Base-by-base conservation (phyloP, 139 green algal species). In the Edaphochlamys debaryana region DNA sequence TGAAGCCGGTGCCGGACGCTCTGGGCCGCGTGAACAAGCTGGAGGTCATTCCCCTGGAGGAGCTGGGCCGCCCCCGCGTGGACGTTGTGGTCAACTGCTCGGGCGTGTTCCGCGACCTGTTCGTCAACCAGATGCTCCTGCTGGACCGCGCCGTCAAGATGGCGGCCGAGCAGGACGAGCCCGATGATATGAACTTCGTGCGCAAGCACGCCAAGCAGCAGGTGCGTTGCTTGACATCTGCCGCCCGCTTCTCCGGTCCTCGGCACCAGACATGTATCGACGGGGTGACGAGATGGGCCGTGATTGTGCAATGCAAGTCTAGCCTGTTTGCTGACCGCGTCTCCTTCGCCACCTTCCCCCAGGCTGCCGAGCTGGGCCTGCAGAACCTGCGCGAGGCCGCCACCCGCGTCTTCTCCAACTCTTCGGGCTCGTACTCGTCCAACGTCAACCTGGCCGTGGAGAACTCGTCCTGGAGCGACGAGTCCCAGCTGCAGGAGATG, bases 11-110 rank as follows among this genome's bases (percentile, higher is more conserved):
- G 81, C 88, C 97, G 32, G 97, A 99, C 83, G 94, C 96, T 0
- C 94, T 99, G 69, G 97, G 97, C 84, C 93, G 97, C 50, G 97
- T 99, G 30, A 99, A 99, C 96, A 99, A 99, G 96, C 92, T 99
- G 66, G 95, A 99, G 93, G 93, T 99, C 30, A 98, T 99, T 54
- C 92, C 97, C 0, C 90, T 99, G 71, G 97, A 99, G 93, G 97
- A 99, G 92, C 94, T 99, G 79, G 94, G 94, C 67, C 88, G 97
- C 34, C 97, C 97, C 1, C 95, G 97, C 60, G 88, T 99, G 20
- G 97, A 99, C 87, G 97, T 99, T 7, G 97, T 99, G 41, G 97
- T 99, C 69, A 99, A 99, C 94, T 99, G 97, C 95, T 99, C 95
- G 15, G 97, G 97, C 64, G 97, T 99, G 8, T 99, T 99, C 97